These are phyloP conservation scores for Millerozyma miso DNA, from an alignment of 805 yeast genomes.

Conservation along the genomic window DNA sequence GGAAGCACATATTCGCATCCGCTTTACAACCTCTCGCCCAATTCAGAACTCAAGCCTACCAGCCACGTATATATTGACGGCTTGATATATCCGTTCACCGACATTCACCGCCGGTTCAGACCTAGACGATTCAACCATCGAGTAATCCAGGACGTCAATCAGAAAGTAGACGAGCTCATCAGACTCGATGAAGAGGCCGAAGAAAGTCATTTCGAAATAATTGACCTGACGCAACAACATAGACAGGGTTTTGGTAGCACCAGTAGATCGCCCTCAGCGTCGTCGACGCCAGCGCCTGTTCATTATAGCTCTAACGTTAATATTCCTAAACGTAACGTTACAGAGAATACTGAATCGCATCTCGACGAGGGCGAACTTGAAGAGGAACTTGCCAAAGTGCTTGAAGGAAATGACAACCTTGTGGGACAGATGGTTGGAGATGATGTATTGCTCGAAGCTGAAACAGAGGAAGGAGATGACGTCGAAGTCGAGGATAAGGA, in stretches of 20 bases:
- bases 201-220: conserved; percentile 69
- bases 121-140: conserved; percentile 66
- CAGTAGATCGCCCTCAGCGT: conserved; percentile 23
- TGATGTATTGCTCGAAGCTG: conserved; percentile 11
- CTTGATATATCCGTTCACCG: conserved; percentile 72
- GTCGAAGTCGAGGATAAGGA: conserved; percentile 44
- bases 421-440: conserved; percentile 1
- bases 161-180: conserved; percentile 71
- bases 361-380: conserved; percentile 53
- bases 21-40: conserved; percentile 29
- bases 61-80: conserved; percentile 68
- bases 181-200: conserved; percentile 80
- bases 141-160: conserved; percentile 74
- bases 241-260: conserved; percentile 13
- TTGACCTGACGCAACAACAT: conserved; percentile 42
- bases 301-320: conserved; percentile 4
- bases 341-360: conserved; percentile 23
- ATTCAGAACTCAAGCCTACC: conserved; percentile 40
- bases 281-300: conserved; percentile 22
- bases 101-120: conserved; percentile 65
- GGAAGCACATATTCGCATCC: conserved; percentile 35
- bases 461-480: conserved; percentile 11
- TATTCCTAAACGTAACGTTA: conserved; percentile 7
- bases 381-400: conserved; percentile 54
- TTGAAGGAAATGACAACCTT: conserved; percentile 36